Conservation (phyloP, 495 filamentous ascomycete genomes). For the Lentithecium fluviatile region DNA sequence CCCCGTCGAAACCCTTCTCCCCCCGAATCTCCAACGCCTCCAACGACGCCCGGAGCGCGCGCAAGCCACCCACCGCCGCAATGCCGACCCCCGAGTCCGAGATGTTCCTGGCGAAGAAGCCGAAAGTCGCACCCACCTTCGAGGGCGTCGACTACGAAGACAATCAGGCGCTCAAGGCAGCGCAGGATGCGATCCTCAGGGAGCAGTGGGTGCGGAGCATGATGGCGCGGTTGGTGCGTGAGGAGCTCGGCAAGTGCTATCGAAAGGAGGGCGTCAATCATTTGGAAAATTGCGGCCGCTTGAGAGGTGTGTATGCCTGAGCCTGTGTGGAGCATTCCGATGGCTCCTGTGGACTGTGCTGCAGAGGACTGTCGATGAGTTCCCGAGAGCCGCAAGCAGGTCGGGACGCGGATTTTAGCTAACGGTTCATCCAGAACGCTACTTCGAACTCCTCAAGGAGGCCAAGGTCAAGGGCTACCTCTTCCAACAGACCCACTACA, state of each 20-base stretch:
- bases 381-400: no score
- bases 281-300: slow-evolving; percentile 87
- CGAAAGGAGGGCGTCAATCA: slow-evolving; percentile 92
- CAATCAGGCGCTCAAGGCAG: slow-evolving; percentile 81
- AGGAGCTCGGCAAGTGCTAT: slow-evolving; percentile 97
- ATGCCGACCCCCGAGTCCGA: slow-evolving; percentile 93
- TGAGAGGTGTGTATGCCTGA: slow-evolving; percentile 73
- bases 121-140: slow-evolving; percentile 88
- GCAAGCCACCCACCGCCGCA: slow-evolving; percentile 27
- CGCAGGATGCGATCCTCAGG: slow-evolving; percentile 88
- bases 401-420: no score
- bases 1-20: background rate
- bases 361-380: no score
- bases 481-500: slow-evolving; percentile 88
- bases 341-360: no score
- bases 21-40: background rate
- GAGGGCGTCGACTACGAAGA: slow-evolving; percentile 97
- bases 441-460: slow-evolving; percentile 84
- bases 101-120: slow-evolving; percentile 93
- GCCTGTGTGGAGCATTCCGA: no score
- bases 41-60: background rate
- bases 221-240: slow-evolving; percentile 91
- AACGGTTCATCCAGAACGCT: slow-evolving; percentile 64
- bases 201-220: slow-evolving; percentile 98
- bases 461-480: slow-evolving; percentile 84